Base-by-base conservation (phyloP, 1,284 basidiomycete genomes). In the Cutaneotrichosporon sp. region DNA sequence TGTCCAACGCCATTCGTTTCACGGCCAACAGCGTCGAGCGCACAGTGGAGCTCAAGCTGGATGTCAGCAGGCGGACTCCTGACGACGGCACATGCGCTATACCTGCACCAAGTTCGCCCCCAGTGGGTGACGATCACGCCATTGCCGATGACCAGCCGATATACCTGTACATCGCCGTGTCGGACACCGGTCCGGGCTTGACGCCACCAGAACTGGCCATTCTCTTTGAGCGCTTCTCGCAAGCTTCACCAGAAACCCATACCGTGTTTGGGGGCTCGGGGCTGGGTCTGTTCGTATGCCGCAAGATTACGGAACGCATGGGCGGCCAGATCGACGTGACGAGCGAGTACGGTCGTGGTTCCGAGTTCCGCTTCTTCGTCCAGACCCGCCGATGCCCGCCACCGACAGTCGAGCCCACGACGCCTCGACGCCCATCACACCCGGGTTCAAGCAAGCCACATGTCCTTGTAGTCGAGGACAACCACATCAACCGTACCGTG, bases 331-430 rank as follows among this genome's bases (percentile, higher is more conserved):
- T 67, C 52, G 62, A 64, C 35, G 63, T 64, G 14, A 42, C 46
- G 18, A 60, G 58, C 43, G 53, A 53, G 49, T 45, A 57, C 4
- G 63, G 62, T 20, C 46, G 60, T 37, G 65, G 65, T n/a, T 55
- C 51, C 53, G 90, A 65, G 9, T 72, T 72, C 60, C 62, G 64
- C 7, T 72, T 72, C 55, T 72, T 59, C 54, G 57, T 72, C 51
- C 21, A 46, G 40, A 43, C 48, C 15, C 47, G 21, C 21, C 43
- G 44, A 4, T 46, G 42, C 36, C 22, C 13, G 3, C 17, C 46
- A 4, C 39, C 37, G 1, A 2, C 8, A 10, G 17, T n/a, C 17
- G 30, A 3, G 17, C 21, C 20, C 37, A 15, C 37, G 13, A 14
- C 10, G 26, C 26, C 26, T 7, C 5, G 26, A 8, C 36, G 36